These are phyloP conservation scores for Furculomyces boomerangus DNA, from an alignment of 371 early-diverging fungal genomes.

Conservation along the genomic window DNA sequence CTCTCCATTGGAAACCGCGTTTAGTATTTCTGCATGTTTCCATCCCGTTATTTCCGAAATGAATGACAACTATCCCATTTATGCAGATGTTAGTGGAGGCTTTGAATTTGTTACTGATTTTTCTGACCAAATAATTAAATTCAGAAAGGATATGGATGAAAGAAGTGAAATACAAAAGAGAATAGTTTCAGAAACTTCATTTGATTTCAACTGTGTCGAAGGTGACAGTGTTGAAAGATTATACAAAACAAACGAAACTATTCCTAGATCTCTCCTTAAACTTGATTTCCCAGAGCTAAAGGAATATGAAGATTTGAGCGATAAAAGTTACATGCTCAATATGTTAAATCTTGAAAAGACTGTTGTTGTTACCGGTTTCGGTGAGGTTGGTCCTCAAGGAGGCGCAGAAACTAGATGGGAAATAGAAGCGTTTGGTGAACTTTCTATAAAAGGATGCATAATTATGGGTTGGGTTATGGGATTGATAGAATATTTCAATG, in stretches of 20 bases:
- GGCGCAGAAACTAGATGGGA: conserved; percentile 92
- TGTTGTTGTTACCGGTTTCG: conserved; percentile 85
- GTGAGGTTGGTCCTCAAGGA: conserved; percentile 92
- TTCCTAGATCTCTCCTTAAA: conserved; percentile 80
- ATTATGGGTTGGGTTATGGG: conserved; percentile 98
- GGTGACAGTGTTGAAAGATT: conserved; percentile 50
- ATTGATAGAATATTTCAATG: conserved; percentile 72
- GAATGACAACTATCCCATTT: conserved; percentile 65
- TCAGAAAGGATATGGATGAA: conserved; percentile 54
- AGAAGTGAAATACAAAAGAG: conserved; percentile 62
- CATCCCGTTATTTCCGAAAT: conserved; percentile 66
- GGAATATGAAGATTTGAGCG: conserved; percentile 37
- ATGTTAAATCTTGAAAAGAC: conserved; percentile 83
- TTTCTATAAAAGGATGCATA: conserved; percentile 88
- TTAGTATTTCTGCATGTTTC: conserved; percentile 82
- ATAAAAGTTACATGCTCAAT: conserved; percentile 55
- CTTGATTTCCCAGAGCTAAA: conserved; percentile 64
- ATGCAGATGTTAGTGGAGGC: conserved; percentile 92
- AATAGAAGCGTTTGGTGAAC: conserved; percentile 83
- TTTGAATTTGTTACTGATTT: conserved; percentile 65
- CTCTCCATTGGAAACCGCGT: conserved; percentile 85
- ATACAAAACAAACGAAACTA: conserved; percentile 50
- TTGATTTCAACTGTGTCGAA: conserved; percentile 51
- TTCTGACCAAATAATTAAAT: conserved; percentile 36
- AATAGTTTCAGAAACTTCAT: conserved; percentile 48